Conservation (phyloP, 164 flowering plant genomes). For the Akebia trifoliata region DNA sequence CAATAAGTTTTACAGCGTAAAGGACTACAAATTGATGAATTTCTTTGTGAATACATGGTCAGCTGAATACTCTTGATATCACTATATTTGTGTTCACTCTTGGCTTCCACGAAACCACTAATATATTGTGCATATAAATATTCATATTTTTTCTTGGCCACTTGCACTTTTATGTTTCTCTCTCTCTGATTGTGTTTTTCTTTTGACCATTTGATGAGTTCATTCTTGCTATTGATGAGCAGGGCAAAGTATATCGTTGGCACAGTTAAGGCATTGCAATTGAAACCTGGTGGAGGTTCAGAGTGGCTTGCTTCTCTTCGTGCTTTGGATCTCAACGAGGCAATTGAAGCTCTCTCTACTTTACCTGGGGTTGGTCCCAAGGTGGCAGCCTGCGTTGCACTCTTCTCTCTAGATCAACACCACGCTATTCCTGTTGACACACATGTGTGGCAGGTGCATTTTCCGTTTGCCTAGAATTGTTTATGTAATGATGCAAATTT, state of each 20-base stretch:
- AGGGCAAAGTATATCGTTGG: constrained; percentile 85
- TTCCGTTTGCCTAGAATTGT: background rate
- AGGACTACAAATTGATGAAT: no score
- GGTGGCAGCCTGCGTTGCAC: constrained; percentile 93
- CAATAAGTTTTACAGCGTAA: no score
- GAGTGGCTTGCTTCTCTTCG: constrained; percentile 91
- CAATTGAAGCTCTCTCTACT: constrained; percentile 58
- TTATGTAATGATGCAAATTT: background rate
- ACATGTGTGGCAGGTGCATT: constrained; percentile 85
- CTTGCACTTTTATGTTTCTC: background rate
- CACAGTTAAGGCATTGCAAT: constrained; percentile 55
- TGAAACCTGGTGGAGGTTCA: constrained; percentile 73
- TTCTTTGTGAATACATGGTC: no score
- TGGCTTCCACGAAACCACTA: no score
- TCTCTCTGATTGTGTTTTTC: background rate
- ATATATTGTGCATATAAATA: no score
- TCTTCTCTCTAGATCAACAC: constrained; percentile 92
- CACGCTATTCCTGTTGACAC: constrained; percentile 95
- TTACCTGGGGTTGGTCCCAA: constrained; percentile 94
- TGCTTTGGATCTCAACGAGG: constrained; percentile 55
- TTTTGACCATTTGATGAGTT: background rate
- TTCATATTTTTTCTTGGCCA: background rate
- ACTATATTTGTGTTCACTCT: no score
- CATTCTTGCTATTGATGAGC: constrained; percentile 13
- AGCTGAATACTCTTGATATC: no score